Conservation (phyloP, 306 rosid genomes). For the Cicer pinnatifidum region DNA sequence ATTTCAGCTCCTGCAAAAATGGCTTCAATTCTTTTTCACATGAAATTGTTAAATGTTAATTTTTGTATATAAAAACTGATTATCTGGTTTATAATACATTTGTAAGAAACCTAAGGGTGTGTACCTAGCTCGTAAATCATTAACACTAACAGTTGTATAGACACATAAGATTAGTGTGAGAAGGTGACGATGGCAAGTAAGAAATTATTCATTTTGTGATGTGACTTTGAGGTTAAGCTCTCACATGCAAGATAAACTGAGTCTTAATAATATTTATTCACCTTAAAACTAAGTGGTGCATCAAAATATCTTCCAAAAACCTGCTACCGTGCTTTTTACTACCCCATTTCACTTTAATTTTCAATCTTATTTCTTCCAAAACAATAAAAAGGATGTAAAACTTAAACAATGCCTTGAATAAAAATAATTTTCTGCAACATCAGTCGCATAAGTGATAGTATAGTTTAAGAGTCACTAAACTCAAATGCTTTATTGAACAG, state of each 20-base stretch:
- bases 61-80: no score
- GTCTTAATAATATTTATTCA: not conserved
- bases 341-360: not conserved
- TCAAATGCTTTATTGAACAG: constrained; percentile 41
- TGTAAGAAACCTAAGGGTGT: no score
- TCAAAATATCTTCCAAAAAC: not conserved
- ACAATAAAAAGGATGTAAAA: not conserved
- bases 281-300: not conserved
- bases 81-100: no score
- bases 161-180: no score
- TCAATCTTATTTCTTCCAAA: not conserved
- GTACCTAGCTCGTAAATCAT: no score
- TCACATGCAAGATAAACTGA: no score
- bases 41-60: not conserved
- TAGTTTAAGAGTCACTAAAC: constrained; percentile 37
- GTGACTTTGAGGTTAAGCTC: no score
- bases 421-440: not conserved
- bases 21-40: not conserved
- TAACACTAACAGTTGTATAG: no score
- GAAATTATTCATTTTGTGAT: no score
- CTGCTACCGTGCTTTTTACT: not conserved
- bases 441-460: not conserved
- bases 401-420: not conserved
- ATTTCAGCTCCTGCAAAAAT: not conserved
- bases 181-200: no score